A percentile compares a stretch with the other conserved stretches of the same genome.
phyloP scores from a whole-genome alignment of 2,329 filamentous ascomycete genomes.

The Lachnellula willkommii region DNA sequence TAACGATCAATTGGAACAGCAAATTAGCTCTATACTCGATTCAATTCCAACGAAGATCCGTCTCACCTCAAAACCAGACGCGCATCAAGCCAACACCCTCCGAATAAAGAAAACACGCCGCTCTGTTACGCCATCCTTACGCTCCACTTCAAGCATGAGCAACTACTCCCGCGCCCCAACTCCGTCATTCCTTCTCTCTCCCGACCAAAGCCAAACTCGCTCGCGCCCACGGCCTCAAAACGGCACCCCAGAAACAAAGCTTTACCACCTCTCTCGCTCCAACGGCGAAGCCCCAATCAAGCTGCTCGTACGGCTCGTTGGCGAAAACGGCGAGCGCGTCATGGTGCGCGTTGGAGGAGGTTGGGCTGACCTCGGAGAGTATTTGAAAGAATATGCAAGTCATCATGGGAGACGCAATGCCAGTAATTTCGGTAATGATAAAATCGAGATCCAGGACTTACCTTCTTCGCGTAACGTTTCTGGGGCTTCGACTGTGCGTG shows the following conservation, averaged over 20 bases:
- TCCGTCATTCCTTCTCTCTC: constrained; percentile 64
- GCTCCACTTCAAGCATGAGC: constrained; percentile 21
- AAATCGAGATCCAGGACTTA: constrained; percentile 54
- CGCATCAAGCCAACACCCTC: constrained; percentile 14
- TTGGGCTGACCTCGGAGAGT: constrained; percentile 96
- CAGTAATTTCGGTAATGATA: constrained; percentile 43
- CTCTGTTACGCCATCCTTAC: constrained; percentile 27
- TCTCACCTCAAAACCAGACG: constrained; percentile 51
- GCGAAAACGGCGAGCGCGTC: constrained; percentile 82
- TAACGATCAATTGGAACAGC: constrained; percentile 69
- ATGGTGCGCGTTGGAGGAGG: constrained; percentile 98
- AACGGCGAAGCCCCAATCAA: constrained; percentile 87
- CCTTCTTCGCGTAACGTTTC: constrained; percentile 34
- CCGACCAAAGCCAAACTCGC: constrained; percentile 44
- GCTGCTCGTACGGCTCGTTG: constrained; percentile 87
- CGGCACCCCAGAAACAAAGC: constrained; percentile 70
- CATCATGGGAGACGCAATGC: constrained; percentile 74
- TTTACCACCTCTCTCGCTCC: constrained; percentile 84
- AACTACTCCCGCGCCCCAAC: constrained; percentile 47
- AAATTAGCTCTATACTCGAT: constrained; percentile 73
- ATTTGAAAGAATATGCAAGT: constrained; percentile 84
- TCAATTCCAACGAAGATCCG: constrained; percentile 76
- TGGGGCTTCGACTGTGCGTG: constrained; percentile 15
- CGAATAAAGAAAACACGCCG: constrained; percentile 33
- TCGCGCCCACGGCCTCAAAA: constrained; percentile 43